phyloP scores from a whole-genome alignment of 495 filamentous ascomycete species.

The Penicillium paxilli region DNA sequence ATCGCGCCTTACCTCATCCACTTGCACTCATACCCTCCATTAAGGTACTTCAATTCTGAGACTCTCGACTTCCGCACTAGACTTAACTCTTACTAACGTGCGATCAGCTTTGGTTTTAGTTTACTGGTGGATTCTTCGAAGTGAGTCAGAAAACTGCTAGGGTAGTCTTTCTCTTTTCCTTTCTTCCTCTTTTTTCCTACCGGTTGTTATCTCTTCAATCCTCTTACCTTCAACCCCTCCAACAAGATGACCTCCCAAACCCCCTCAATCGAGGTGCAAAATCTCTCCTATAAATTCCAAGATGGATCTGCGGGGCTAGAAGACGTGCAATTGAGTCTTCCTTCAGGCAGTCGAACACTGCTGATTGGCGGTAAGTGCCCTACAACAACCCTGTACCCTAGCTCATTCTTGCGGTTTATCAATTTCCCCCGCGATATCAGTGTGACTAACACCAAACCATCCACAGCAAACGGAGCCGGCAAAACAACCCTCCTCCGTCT shows the following conservation, averaged over 20 bases:
- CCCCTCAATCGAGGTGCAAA: slow-evolving; percentile 65
- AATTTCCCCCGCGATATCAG: background rate
- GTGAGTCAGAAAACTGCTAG: too few species aligned
- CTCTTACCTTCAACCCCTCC: too few species aligned
- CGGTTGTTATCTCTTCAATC: too few species aligned
- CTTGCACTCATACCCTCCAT: too few species aligned
- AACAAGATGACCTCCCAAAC: slow-evolving; percentile 19
- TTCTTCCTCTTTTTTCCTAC: background rate
- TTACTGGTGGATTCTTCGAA: too few species aligned
- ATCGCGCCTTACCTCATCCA: slow-evolving; percentile 25
- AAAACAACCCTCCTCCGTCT: slow-evolving; percentile 94
- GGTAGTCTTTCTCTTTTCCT: background rate
- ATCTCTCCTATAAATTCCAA: slow-evolving; percentile 87
- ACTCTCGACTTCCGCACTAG: too few species aligned
- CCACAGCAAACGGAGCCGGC: slow-evolving; percentile 87
- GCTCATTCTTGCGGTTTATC: too few species aligned
- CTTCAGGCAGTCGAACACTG: slow-evolving; percentile 80
- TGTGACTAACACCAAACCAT: background rate
- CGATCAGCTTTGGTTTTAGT: too few species aligned
- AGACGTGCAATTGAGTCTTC: slow-evolving; percentile 71
- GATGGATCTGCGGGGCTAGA: slow-evolving; percentile 73
- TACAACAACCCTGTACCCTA: too few species aligned
- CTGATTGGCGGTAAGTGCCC: slow-evolving; percentile 82
- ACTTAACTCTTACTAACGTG: too few species aligned
- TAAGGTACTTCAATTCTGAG: too few species aligned